These are phyloP conservation scores for Oryza australiensis DNA, from an alignment of 176 grass and related monocot genomes.

Conservation along the genomic window DNA sequence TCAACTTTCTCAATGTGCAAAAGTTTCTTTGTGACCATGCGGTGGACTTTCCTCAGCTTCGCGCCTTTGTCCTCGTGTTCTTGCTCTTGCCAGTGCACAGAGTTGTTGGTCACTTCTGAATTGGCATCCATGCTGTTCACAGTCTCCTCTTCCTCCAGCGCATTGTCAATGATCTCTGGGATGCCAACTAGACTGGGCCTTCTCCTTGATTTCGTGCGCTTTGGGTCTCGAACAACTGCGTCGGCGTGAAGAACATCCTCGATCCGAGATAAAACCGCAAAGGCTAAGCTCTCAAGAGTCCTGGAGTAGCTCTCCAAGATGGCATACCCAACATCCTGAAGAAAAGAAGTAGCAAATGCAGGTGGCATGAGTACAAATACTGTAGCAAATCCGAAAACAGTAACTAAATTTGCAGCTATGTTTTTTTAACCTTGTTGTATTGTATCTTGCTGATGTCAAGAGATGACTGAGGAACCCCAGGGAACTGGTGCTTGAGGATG, in stretches of 20 bases:
- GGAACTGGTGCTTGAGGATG: constrained; percentile 73
- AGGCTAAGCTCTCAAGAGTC: constrained; percentile 66
- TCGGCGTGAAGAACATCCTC: constrained; percentile 73
- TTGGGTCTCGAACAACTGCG: constrained; percentile 30
- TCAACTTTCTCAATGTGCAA: constrained; percentile 23
- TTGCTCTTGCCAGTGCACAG: constrained; percentile 30
- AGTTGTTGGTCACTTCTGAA: background rate
- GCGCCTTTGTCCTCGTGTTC: background rate
- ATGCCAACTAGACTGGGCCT: constrained; percentile 32
- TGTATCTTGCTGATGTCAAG: constrained; percentile 93
- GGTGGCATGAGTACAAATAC: background rate
- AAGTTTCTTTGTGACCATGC: background rate
- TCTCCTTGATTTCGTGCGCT: constrained; percentile 29
- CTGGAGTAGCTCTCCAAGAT: constrained; percentile 87
- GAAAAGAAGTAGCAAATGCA: background rate
- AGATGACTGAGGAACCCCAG: constrained; percentile 54
- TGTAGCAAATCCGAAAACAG: constrained; percentile 5
- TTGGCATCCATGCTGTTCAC: background rate
- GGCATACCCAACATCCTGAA: constrained; percentile 69
- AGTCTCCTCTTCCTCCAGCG: background rate
- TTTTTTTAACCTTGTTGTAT: constrained; percentile 65
- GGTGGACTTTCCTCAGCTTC: constrained; percentile 22
- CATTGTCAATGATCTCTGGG: background rate
- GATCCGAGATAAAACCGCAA: constrained; percentile 59
- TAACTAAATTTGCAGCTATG: background rate